A percentile compares a stretch with the other conserved stretches of the same genome.
These are phyloP conservation scores for Circinella minor DNA, from an alignment of 371 early-diverging fungal genomes.

Conservation along the genomic window DNA sequence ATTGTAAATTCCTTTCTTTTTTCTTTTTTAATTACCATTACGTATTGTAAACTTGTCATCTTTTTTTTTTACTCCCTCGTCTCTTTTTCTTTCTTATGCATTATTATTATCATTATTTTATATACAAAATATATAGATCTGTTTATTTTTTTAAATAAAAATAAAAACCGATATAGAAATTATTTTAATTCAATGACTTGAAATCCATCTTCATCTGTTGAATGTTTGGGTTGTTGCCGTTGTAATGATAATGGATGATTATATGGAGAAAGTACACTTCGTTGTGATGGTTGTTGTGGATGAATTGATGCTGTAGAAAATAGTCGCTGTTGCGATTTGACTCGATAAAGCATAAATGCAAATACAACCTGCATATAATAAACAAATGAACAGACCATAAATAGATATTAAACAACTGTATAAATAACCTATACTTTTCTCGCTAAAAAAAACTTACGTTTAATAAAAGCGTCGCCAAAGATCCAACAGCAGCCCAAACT, in stretches of 20 bases:
- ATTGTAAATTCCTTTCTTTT: too few relatives aligned
- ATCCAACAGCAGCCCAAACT: constrained; percentile 22
- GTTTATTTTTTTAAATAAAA: not conserved
- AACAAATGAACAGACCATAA: not conserved
- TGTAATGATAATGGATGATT: not conserved
- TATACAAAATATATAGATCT: too few relatives aligned
- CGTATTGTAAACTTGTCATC: too few relatives aligned
- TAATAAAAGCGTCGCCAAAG: constrained; percentile 22
- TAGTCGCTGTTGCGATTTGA: constrained; percentile 16
- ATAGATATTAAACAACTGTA: not conserved
- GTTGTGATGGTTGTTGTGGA: not conserved
- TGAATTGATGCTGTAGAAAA: constrained; percentile 9
- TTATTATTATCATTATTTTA: not conserved
- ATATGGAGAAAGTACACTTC: not conserved
- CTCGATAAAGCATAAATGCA: constrained; percentile 28
- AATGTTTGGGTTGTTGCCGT: not conserved
- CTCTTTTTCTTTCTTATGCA: too few relatives aligned
- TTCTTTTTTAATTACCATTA: too few relatives aligned
- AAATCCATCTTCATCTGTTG: constrained; percentile 33
- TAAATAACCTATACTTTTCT: too few relatives aligned
- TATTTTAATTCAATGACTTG: constrained; percentile 34
- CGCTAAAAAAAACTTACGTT: constrained; percentile 27
- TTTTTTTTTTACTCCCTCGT: too few relatives aligned
- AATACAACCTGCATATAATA: constrained; percentile 20
- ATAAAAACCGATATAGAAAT: not conserved